Conservation (phyloP, 768 basidiomycete species). For the Strobilomyces dryophilus region DNA sequence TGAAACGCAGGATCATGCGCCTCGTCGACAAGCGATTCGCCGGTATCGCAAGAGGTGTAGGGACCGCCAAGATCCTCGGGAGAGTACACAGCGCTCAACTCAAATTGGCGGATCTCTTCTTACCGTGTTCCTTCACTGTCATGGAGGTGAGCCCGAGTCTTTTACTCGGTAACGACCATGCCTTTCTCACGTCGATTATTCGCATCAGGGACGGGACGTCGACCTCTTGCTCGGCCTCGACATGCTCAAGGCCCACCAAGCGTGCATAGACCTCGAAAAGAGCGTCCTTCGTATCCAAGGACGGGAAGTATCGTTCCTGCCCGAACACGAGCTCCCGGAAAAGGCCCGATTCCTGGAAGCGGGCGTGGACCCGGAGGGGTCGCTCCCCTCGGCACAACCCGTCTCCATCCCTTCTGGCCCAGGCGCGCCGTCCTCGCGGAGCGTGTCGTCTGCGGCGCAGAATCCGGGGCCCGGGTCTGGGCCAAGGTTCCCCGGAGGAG, state of each 20-base stretch:
- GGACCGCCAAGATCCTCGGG: slow-evolving; percentile 91
- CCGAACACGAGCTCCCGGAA: slow-evolving; percentile 92
- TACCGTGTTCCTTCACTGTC: slow-evolving; percentile 91
- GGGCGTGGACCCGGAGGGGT: slow-evolving; percentile 25
- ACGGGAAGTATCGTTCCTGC: slow-evolving; percentile 81
- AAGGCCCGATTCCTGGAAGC: slow-evolving; percentile 53
- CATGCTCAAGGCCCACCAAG: slow-evolving; percentile 98
- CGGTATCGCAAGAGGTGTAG: slow-evolving; percentile 91
- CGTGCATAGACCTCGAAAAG: slow-evolving; percentile 90
- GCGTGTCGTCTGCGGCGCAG: slow-evolving; percentile 15
- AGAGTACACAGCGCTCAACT: slow-evolving; percentile 92
- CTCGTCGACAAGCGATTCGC: slow-evolving; percentile 82
- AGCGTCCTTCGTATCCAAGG: slow-evolving; percentile 89
- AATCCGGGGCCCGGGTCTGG: slow-evolving; percentile 39
- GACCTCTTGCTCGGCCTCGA: slow-evolving; percentile 98
- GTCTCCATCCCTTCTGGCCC: slow-evolving; percentile 18
- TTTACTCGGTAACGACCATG: not conserved
- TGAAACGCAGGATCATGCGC: slow-evolving; percentile 73
- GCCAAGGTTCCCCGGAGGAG: slow-evolving; percentile 64
- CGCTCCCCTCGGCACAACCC: slow-evolving; percentile 15
- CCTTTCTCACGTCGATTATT: not conserved
- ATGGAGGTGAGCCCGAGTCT: slow-evolving; percentile 65
- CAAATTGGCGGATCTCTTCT: slow-evolving; percentile 75
- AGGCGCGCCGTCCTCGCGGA: slow-evolving; percentile 1
- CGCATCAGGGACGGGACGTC: slow-evolving; percentile 75